phyloP scores from a whole-genome alignment of 2,329 filamentous ascomycete genomes.

The Fusarium devonianum region DNA sequence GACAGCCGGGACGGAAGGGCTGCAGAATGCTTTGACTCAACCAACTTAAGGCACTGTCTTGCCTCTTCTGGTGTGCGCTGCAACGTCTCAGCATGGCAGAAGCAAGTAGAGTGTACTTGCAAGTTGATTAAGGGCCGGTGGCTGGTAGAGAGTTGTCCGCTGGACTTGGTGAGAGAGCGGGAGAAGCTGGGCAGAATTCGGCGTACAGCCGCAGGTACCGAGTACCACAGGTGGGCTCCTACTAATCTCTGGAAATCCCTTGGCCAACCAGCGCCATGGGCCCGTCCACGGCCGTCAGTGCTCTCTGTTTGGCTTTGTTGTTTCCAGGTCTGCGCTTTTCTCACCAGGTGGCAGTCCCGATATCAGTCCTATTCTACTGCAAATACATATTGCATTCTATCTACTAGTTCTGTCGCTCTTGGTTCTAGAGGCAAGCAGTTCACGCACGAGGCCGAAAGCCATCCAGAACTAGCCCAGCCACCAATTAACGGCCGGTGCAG shows the following conservation, averaged over 20 bases:
- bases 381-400: too few species aligned
- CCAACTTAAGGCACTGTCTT: neutral
- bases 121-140: constrained; percentile 20
- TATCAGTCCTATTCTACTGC: too few species aligned
- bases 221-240: constrained; percentile 9
- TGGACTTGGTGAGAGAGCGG: constrained; percentile 4
- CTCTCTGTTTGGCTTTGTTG: too few species aligned
- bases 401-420: too few species aligned
- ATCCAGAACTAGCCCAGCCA: constrained; percentile 5
- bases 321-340: too few species aligned
- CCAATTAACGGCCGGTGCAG: constrained; percentile 19
- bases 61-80: constrained; percentile 8
- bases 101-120: constrained; percentile 19
- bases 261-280: constrained; percentile 19
- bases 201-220: constrained; percentile 20
- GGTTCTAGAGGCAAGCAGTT: constrained; percentile 22
- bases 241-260: constrained; percentile 6
- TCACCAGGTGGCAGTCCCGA: too few species aligned
- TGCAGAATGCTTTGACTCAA: constrained; percentile 21
- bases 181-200: constrained; percentile 24
- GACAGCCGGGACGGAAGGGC: neutral
- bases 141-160: neutral
- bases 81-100: constrained; percentile 23
- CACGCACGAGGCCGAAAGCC: constrained; percentile 13
- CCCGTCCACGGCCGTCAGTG: constrained; percentile 8